Base-by-base conservation (phyloP, 768 basidiomycete genomes). In the Leccinum aurantiacum region DNA sequence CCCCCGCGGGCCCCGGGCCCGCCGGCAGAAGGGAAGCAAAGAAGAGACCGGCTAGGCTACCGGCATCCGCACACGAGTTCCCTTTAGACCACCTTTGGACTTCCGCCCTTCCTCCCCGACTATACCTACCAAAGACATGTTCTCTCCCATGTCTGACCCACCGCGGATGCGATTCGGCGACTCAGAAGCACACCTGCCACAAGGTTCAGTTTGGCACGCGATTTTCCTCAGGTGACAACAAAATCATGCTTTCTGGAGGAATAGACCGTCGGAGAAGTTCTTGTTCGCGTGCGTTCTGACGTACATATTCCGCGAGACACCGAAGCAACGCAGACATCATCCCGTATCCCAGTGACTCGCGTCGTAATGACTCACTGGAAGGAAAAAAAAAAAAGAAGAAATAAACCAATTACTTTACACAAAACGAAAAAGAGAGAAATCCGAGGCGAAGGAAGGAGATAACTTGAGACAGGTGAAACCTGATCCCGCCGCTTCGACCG, bases 121-220 rank as follows among this genome's bases (percentile, higher is more conserved):
- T 29, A 33, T 33, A 31, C 22, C 29, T 31, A 19, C 29, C 19
- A 5, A 22, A 15, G 31, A 25, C 35, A 38, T 22, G 29, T 19
- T n/a, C 58, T 44, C 57, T 33, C 62, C 52, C 62, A 51, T 38
- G 59, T 41, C 54, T 33, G 24, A 37, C 31, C 35, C 27, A 3
- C 61, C 37, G 29, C 37, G 51, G 31, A 50, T n/a, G 19, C n/a
- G 47, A 3, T 44, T 55, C 41, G 49, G 49, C 29, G 19, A 56
- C 53, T 56, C 38, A 27, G 61, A 47, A 61, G 52, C 24, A 24
- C 48, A 9, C 19, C 38, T 22, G 53, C 48, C 60, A 62, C 46
- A 41, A n/a, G 24, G 24, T 49, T 49, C 24, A 2, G 31, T n/a
- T 17, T 14, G 38, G 19, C 29, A 57, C 37, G 17, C 19, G 13